Conservation (phyloP, 345 rosid genomes). For the Eucalyptus pumila region DNA sequence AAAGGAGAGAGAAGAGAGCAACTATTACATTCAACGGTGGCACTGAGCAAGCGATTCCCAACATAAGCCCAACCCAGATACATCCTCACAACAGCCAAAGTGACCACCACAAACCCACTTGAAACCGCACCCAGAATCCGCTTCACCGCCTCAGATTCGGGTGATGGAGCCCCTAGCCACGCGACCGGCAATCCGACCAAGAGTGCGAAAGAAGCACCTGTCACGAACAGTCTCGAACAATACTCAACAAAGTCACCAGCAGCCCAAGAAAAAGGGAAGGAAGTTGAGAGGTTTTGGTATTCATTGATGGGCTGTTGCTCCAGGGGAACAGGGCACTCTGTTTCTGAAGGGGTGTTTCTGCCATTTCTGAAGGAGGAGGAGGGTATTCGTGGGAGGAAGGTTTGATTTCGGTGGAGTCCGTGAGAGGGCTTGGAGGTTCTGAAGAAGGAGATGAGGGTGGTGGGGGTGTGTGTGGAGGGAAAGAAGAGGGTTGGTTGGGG, state of each 20-base stretch:
- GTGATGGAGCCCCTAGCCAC: conserved; percentile 69
- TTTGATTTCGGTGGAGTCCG: neutral
- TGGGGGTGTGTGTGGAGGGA: neutral
- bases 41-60: conserved; percentile 90
- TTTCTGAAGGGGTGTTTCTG: conserved; percentile 46
- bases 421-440: neutral
- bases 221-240: conserved; percentile 43
- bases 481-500: neutral
- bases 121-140: conserved; percentile 43
- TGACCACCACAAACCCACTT: conserved; percentile 70
- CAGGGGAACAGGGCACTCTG: conserved; percentile 76
- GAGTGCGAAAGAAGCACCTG: conserved; percentile 64
- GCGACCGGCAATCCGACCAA: conserved; percentile 71
- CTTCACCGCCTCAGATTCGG: conserved; percentile 53
- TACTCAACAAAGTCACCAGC: conserved; percentile 43
- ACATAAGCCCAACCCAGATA: conserved; percentile 98
- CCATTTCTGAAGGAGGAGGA: conserved; percentile 27
- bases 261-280: conserved; percentile 88
- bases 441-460: neutral
- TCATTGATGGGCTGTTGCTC: conserved; percentile 89
- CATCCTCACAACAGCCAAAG: conserved; percentile 88
- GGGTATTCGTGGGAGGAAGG: neutral
- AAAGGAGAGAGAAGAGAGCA: neutral
- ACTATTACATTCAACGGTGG: conserved; percentile 73
- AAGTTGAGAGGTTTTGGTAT: conserved; percentile 64